phyloP scores from a whole-genome alignment of 371 early-diverging fungal genomes.

The Mucor irregularis region DNA sequence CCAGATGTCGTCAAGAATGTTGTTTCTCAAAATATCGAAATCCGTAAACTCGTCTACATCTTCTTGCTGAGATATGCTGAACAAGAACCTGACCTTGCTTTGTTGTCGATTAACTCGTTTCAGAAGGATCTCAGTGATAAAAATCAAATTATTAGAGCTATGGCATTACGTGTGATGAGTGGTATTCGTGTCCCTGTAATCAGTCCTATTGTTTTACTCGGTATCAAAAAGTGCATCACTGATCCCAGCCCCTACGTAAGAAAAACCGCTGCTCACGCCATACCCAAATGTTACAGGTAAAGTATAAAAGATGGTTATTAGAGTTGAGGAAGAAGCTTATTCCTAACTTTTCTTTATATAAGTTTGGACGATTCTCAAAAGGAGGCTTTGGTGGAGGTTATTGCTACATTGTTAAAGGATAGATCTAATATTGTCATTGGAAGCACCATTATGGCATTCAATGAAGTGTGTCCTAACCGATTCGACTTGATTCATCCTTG shows the following conservation, averaged over 20 bases:
- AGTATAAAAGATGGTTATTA: too few species aligned
- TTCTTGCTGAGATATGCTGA: conserved; percentile 93
- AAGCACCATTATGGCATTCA: conserved; percentile 84
- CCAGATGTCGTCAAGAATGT: conserved; percentile 97
- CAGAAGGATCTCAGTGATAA: conserved; percentile 94
- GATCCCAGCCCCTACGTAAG: conserved; percentile 94
- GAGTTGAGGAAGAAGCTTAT: too few species aligned
- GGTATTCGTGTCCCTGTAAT: conserved; percentile 92
- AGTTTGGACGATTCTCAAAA: conserved; percentile 81
- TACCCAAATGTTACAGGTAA: conserved; percentile 85
- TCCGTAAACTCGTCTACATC: conserved; percentile 94
- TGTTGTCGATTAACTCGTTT: conserved; percentile 95
- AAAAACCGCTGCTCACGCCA: conserved; percentile 90
- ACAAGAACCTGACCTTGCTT: conserved; percentile 86
- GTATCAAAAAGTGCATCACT: conserved; percentile 81
- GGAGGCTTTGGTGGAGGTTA: conserved; percentile 75
- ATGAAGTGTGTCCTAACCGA: conserved; percentile 82
- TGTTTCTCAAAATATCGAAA: conserved; percentile 84
- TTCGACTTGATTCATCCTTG: conserved; percentile 87
- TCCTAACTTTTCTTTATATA: too few species aligned
- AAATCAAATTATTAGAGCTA: conserved; percentile 90
- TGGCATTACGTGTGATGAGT: conserved; percentile 94
- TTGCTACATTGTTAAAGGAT: conserved; percentile 79
- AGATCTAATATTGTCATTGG: conserved; percentile 87
- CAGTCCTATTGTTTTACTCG: conserved; percentile 85